Evolutionary conservation across 2,329 filamentous ascomycete species (phyloP).

Genomic region (Acrocalymma vagum): DNA sequence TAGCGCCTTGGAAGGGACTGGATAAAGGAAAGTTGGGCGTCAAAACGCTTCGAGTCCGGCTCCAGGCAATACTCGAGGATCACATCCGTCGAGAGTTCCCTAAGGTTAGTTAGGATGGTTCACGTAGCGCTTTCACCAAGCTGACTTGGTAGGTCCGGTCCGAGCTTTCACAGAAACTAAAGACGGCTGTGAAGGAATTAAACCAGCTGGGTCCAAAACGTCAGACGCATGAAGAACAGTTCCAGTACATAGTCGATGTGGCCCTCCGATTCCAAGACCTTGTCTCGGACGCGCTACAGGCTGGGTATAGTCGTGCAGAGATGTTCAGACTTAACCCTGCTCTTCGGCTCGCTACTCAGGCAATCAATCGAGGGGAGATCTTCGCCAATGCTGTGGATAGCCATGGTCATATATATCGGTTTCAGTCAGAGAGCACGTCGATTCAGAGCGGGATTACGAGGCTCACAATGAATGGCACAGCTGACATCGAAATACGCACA

Average conservation of each 20-base stretch:
- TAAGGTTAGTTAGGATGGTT: too few species aligned
- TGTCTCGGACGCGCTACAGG: conserved; percentile 42
- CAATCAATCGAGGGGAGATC: conserved; percentile 34
- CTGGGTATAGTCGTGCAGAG: conserved; percentile 48
- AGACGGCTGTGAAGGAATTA: conserved; percentile 33
- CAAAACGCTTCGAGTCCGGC: conserved; percentile 47
- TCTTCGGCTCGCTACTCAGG: conserved; percentile 44
- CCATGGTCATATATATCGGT: too few species aligned
- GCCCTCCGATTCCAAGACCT: conserved; percentile 49
- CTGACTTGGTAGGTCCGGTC: conserved; percentile 43
- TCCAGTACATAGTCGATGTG: conserved; percentile 48
- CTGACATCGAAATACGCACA: too few species aligned
- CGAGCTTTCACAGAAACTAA: conserved; percentile 48
- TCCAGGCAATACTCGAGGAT: conserved; percentile 51
- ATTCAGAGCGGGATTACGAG: too few species aligned
- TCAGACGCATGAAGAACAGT: conserved; percentile 45
- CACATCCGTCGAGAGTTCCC: conserved; percentile 56
- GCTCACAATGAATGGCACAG: too few species aligned
- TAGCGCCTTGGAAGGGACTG: too few species aligned
- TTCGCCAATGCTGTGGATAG: conserved; percentile 25
- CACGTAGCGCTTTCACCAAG: too few species aligned
- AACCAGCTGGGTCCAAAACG: conserved; percentile 45
- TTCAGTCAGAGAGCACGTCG: too few species aligned
- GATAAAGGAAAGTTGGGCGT: too few species aligned
- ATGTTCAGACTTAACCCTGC: conserved; percentile 23